These are phyloP conservation scores for Isatis lusitanica DNA, from an alignment of 441 rosid species.

Conservation along the genomic window DNA sequence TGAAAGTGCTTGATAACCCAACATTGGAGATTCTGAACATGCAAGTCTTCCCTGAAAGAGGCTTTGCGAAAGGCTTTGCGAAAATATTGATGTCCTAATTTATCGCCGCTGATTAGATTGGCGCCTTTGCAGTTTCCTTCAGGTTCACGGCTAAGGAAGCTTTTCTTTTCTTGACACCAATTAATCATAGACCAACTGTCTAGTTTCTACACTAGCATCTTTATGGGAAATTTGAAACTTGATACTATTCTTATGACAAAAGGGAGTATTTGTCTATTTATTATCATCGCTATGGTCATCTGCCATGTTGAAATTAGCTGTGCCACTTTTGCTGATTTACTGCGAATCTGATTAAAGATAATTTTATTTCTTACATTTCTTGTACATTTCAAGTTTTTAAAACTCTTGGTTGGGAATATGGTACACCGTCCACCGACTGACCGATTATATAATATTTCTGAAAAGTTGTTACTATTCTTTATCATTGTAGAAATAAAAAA, in stretches of 20 bases:
- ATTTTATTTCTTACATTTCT: too few species aligned
- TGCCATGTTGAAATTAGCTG: slow-evolving; percentile 20
- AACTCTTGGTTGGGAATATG: too few species aligned
- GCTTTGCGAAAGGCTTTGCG: background rate
- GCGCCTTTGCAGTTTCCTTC: slow-evolving; percentile 18
- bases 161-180: background rate
- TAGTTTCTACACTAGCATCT: background rate
- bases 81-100: slow-evolving; percentile 22
- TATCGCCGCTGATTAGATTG: slow-evolving; percentile 27
- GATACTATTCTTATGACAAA: background rate
- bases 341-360: too few species aligned
- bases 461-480: too few species aligned
- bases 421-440: too few species aligned
- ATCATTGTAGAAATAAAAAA: too few species aligned
- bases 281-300: background rate
- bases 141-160: background rate
- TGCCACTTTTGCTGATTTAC: slow-evolving; percentile 30
- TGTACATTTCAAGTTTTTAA: too few species aligned
- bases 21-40: slow-evolving; percentile 86
- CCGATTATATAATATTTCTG: background rate
- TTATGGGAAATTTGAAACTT: background rate
- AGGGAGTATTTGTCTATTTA: background rate
- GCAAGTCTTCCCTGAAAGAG: slow-evolving; percentile 71
- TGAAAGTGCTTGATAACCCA: slow-evolving; percentile 66
- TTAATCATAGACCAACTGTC: background rate